Base-by-base conservation (phyloP, 1,284 basidiomycete genomes). In the Clitocybe nebularis region DNA sequence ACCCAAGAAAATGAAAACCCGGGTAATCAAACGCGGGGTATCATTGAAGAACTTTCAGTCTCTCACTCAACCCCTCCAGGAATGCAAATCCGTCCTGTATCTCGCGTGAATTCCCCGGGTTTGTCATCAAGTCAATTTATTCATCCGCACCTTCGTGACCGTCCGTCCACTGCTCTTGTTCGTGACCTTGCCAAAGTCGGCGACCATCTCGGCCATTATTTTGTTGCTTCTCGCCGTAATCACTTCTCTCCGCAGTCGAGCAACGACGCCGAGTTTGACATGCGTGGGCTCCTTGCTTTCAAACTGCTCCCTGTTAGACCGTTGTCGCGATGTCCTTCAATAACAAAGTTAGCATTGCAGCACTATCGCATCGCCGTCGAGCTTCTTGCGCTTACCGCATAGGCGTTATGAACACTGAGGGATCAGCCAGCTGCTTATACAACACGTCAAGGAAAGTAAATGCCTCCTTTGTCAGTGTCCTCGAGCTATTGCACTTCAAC, bases 381-480 rank as follows among this genome's bases (percentile, higher is more conserved):
- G n/a, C n/a, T n/a, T n/a, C n/a, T n/a, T n/a, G n/a, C n/a, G n/a
- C n/a, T 32, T 32, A 32, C 63, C 80, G 71, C 52, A 77, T 56
- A 3, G 81, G 80, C 25, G 68, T 62, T 38, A 75, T 56, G 51
- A 75, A 77, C 34, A 78, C 73, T 17, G 76, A 76, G 16, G 84
- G 80, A 56, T 84, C 77, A 29, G 72, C 73, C 30, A 88, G 69
- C 53, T 83, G 83, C 57, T 81, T 82, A 58, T 76, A 70, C 46
- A 88, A 58, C 22, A 75, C 71, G 46, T 85, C 82, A 41, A 88
- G 62, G 60, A 88, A 82, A 19, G 66, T 61, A 54, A 81, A 84
- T 6, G 76, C 85, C 50, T 87, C 84, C 58, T 77, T 79, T 21
- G 84, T 88, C 41, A 88, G 56, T 32, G 75, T 77, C 48, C 73